A percentile compares a stretch with the other conserved stretches of the same genome.
These are phyloP conservation scores for Trichoderma brevicompactum DNA, from an alignment of 2,329 filamentous ascomycete genomes.

Conservation along the genomic window DNA sequence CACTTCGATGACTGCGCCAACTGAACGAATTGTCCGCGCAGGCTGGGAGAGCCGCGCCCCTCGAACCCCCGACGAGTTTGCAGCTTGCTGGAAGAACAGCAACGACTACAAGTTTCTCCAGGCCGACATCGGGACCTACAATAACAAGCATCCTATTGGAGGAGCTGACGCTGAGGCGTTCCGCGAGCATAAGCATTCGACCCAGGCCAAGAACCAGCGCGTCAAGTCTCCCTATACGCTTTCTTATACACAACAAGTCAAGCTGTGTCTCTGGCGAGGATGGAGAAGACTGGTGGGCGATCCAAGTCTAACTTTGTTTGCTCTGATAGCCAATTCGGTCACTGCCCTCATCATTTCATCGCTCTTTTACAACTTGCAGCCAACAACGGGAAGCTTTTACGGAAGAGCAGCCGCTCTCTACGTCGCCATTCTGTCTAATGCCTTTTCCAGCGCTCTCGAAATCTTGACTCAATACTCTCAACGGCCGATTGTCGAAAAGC, in stretches of 20 bases:
- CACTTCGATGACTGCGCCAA: constrained; percentile 53
- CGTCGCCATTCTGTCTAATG: constrained; percentile 59
- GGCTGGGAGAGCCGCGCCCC: constrained; percentile 32
- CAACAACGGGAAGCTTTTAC: constrained; percentile 50
- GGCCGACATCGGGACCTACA: constrained; percentile 39
- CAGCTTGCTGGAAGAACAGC: constrained; percentile 39
- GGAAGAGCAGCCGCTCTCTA: constrained; percentile 55
- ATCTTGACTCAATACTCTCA: constrained; percentile 46
- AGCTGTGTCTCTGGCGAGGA: constrained; percentile 44
- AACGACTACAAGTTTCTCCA: constrained; percentile 33
- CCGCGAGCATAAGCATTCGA: constrained; percentile 18
- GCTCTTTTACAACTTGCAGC: constrained; percentile 54
- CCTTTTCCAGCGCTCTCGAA: constrained; percentile 48
- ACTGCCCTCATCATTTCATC: constrained; percentile 56
- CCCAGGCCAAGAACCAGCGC: constrained; percentile 42
- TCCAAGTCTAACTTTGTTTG: constrained; percentile 20
- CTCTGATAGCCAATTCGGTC: constrained; percentile 46
- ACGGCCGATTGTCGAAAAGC: constrained; percentile 47
- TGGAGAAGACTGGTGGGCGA: constrained; percentile 27
- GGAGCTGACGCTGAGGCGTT: constrained; percentile 30
- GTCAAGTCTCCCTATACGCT: constrained; percentile 53
- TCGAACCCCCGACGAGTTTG: constrained; percentile 45
- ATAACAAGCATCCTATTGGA: constrained; percentile 29
- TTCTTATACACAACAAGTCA: constrained; percentile 50
- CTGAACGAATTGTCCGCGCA: constrained; percentile 35